Base-by-base conservation (phyloP, 2,329 filamentous ascomycete species). In the Simplicillium aogashimaense region DNA sequence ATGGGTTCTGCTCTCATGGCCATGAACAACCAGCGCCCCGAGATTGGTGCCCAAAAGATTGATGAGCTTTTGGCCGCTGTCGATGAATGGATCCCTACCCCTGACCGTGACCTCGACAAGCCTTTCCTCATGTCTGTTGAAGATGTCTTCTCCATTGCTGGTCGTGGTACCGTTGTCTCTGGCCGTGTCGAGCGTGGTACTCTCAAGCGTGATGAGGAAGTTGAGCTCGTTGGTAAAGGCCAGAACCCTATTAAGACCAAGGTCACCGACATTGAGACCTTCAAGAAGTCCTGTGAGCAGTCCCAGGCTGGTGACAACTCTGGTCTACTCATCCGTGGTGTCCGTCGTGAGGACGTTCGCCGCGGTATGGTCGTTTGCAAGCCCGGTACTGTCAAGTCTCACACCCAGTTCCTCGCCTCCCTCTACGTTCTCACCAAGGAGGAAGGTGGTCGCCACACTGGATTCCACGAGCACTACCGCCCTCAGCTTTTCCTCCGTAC, bases 81-180 rank as follows among this genome's bases (percentile, higher is more conserved):
- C 46, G 92, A 98, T 64, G 72, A 74, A 46, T 98, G 92, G 90
- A 98, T 98, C 60, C 92, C 92, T 45, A 95, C 89, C 32, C 92
- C 94, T 42, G 66, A 85, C 69, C 90, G 92, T 70, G 86, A 94
- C 61, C 76, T 90, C 53, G 90, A 97, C 60, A 97, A 97, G 78
- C 92, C 92, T 49, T 98, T 98, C 83, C 75, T 98, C 61, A 95
- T 98, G 89, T 92, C 90, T 45, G 78, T 98, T 46, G 92, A 98
- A 74, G 85, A 90, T 62, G 83, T 88, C 54, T 90, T 90, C 72
- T 89, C 85, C 50, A 90, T 92, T 50, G 73, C 83, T 43, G 92
- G 92, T 45, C 90, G 92, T 76, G 92, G 92, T 65, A 98, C 92
- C 48, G 92, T 98, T 53, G 89, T 83, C 50, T 95, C 90, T 43